Percentiles rank a stretch among this genome's conserved stretches.
Conservation (phyloP, 1,139 yeast species). For the Hyphopichia wangnamkhiaoensis region DNA sequence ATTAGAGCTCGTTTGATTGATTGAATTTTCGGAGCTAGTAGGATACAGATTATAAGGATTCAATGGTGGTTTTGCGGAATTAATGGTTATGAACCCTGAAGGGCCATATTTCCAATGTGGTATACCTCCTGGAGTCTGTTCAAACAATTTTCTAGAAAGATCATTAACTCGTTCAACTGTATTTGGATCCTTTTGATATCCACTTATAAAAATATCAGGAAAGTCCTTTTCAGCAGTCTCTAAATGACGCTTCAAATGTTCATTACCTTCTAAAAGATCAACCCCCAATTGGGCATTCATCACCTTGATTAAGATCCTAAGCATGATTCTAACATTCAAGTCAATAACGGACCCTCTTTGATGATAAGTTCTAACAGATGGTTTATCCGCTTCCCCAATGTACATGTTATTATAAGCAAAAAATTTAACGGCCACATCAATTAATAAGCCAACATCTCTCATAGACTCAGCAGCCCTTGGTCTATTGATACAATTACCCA, state of each 20-base stretch:
- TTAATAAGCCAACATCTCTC: constrained; percentile 32
- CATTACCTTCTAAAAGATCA: constrained; percentile 15
- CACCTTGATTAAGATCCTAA: constrained; percentile 24
- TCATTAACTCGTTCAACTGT: background rate
- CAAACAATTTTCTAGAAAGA: background rate
- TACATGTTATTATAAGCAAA: constrained; percentile 15
- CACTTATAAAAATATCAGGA: constrained; percentile 24
- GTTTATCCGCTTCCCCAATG: constrained; percentile 12
- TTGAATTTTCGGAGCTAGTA: background rate
- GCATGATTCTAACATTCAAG: constrained; percentile 22
- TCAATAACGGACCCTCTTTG: constrained; percentile 26
- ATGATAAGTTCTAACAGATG: constrained; percentile 14
- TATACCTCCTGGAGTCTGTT: background rate
- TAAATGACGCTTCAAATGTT: constrained; percentile 24
- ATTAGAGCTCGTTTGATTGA: background rate
- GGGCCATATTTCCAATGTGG: constrained; percentile 1
- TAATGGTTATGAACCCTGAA: constrained; percentile 1
- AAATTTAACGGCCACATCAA: constrained; percentile 27
- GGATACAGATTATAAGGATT: background rate
- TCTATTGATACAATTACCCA: constrained; percentile 33
- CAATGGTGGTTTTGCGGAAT: background rate
- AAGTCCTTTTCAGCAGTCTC: constrained; percentile 18
- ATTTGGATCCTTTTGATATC: no score
- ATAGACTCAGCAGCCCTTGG: constrained; percentile 29
- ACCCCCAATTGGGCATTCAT: constrained; percentile 23